Evolutionary conservation across 2,329 filamentous ascomycete species (phyloP), one percentile per base, ranked within the genome.

Genomic region (Penicillium sp.): DNA sequence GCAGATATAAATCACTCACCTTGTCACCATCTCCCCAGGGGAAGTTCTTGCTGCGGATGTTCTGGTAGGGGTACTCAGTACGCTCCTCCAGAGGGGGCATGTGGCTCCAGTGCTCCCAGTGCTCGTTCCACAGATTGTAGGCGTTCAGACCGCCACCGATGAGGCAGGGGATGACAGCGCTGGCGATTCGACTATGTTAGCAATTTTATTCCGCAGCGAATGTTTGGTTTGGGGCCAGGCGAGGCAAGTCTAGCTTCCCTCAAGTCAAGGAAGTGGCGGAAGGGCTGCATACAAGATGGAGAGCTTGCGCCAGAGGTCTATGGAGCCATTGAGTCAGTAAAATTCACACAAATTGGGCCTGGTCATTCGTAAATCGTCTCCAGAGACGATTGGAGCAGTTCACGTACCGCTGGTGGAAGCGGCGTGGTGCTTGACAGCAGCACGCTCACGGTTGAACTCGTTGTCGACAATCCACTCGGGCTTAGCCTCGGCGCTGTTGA

Each of bases 11-110:
- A 33, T 52, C 53, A 71, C 82, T 70, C 64, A 91, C 90, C 90
- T 97, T 94, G 81, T 99, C 94, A 73, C 94, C 94, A 73, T 97
- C 83, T 65, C 93, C 92, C 90, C 90, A 99, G 71, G 86, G 87
- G 83, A 79, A 99, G 86, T 96, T 97, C 88, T 94, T 97, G 76
- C 86, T 85, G 75, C 94, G 90, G 77, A 99, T 90, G 84, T 99
- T 99, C 86, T 96, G 91, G 87, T 96, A 99, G 56, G 92, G 81
- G 80, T 97, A 99, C 82, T 97, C 91, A 70, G 84, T 79, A 72
- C 90, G 89, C 81, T 99, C 94, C 82, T 96, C 91, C 66, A 93
- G 82, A 64, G 94, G 90, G 57, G 89, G 86, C 77, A 90, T 79
- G 80, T 97, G 93, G 49, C 77, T 79, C 86, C 89, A 91, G 84